Evolutionary conservation across 768 basidiomycete genomes (phyloP).

Genomic region (Lactarius sp.): DNA sequence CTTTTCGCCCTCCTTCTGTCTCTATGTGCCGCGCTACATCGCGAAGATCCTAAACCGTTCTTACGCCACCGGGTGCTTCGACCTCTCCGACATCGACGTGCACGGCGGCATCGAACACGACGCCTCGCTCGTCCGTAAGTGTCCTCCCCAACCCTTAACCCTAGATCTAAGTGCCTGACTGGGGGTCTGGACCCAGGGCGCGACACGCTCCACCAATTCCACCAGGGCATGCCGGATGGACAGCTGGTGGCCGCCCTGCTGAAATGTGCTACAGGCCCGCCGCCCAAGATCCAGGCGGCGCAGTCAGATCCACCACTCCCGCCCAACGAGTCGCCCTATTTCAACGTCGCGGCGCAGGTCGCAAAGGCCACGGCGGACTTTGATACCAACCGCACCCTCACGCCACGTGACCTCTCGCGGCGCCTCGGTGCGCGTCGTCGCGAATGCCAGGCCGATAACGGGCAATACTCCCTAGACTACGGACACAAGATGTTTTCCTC

Average conservation of each 20-base stretch:
- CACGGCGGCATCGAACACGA: conserved; percentile 79
- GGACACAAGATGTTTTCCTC: conserved; percentile 61
- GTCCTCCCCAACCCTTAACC: background rate
- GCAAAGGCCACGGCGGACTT: conserved; percentile 6
- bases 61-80: conserved; percentile 54
- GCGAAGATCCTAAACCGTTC: conserved; percentile 53
- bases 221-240: conserved; percentile 51
- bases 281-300: conserved; percentile 23
- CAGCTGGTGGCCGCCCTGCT: conserved; percentile 52
- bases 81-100: conserved; percentile 60
- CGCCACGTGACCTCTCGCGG: conserved; percentile 51
- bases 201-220: conserved; percentile 42
- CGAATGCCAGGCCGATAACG: conserved; percentile 49
- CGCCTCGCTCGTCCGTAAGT: conserved; percentile 55
- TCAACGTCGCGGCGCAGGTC: conserved; percentile 6
- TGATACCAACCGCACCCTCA: conserved; percentile 38
- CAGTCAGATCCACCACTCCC: background rate
- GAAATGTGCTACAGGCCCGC: conserved; percentile 53
- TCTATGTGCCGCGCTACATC: conserved; percentile 56
- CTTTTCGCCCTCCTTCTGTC: conserved; percentile 62
- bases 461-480: conserved; percentile 46
- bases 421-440: conserved; percentile 56
- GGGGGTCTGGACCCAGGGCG: conserved; percentile 39
- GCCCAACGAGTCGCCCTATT: conserved; percentile 13
- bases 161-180: background rate